Evolutionary conservation across 257 asterid species (phyloP).

Genomic region (Ilex aquifolium): DNA sequence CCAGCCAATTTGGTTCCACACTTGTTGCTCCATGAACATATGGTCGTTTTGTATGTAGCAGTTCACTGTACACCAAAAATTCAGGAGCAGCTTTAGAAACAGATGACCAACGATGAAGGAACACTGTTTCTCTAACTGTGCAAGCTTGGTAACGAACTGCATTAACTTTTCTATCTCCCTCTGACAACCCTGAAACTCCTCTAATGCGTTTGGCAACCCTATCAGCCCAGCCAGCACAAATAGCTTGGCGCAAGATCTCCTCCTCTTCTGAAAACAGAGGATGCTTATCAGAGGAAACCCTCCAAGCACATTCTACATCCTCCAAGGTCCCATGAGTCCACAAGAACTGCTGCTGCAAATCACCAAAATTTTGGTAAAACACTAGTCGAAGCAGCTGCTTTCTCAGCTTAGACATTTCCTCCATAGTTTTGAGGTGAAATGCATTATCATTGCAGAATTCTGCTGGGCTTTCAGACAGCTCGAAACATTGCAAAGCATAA

Average conservation of each 20-base stretch:
- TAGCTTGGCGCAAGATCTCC: slow-evolving; percentile 75
- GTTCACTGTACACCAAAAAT: slow-evolving; percentile 68
- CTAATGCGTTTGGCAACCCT: slow-evolving; percentile 70
- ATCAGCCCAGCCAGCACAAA: slow-evolving; percentile 92
- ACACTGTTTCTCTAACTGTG: slow-evolving; percentile 57
- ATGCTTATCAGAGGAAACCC: slow-evolving; percentile 37
- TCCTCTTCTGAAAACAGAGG: slow-evolving; percentile 70
- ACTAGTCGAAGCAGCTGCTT: slow-evolving; percentile 77
- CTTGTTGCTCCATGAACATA: slow-evolving; percentile 81
- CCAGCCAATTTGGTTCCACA: slow-evolving; percentile 67
- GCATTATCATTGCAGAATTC: slow-evolving; percentile 55
- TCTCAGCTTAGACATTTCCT: slow-evolving; percentile 94
- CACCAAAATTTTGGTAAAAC: slow-evolving; percentile 37
- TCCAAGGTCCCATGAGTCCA: slow-evolving; percentile 63
- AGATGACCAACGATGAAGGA: slow-evolving; percentile 74
- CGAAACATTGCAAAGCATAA: slow-evolving; percentile 72
- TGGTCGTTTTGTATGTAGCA: slow-evolving; percentile 63
- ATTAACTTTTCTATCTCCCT: slow-evolving; percentile 45
- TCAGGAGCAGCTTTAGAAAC: slow-evolving; percentile 67
- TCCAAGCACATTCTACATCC: slow-evolving; percentile 73
- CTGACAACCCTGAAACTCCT: slow-evolving; percentile 34
- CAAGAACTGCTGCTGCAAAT: slow-evolving; percentile 43
- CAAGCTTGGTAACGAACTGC: slow-evolving; percentile 73
- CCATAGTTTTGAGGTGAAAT: slow-evolving; percentile 81
- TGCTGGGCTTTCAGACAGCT: slow-evolving; percentile 38